A percentile compares a stretch with the other conserved stretches of the same genome.
These are phyloP conservation scores for Chaetomium fimeti DNA, from an alignment of 495 filamentous ascomycete genomes.

Conservation along the genomic window DNA sequence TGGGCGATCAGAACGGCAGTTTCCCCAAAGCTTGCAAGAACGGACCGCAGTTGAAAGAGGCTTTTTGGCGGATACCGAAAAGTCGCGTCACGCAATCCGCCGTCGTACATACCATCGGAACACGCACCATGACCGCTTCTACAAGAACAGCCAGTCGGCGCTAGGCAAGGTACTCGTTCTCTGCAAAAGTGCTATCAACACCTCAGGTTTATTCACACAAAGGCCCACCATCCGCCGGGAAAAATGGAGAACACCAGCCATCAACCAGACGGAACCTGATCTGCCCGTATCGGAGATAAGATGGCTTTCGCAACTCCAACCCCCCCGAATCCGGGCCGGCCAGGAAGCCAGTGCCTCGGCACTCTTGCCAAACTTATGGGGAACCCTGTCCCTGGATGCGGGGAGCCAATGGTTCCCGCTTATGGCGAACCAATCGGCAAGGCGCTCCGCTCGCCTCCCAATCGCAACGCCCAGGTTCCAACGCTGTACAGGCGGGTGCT, in stretches of 20 bases:
- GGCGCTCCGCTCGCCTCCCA: background rate
- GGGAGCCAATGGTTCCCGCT: slow-evolving; percentile 17
- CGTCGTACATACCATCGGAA: background rate
- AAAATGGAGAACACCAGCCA: background rate
- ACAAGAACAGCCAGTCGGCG: background rate
- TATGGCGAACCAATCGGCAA: slow-evolving; percentile 16
- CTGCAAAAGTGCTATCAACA: background rate
- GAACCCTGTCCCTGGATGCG: slow-evolving; percentile 26
- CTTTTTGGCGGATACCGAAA: background rate
- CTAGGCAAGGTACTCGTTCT: background rate
- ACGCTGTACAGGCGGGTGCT: background rate
- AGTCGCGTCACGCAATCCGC: background rate
- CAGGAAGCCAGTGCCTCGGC: slow-evolving; percentile 21
- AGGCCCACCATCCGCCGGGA: background rate
- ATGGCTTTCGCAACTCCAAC: background rate
- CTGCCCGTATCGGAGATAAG: background rate
- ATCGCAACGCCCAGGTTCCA: slow-evolving; percentile 3
- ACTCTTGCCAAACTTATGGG: slow-evolving; percentile 15
- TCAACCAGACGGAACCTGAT: background rate
- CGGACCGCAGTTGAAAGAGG: background rate
- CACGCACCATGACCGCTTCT: background rate
- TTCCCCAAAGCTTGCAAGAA: background rate
- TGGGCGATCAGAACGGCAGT: slow-evolving; percentile 2
- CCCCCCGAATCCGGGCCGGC: slow-evolving; percentile 10
- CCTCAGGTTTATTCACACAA: too few relatives aligned